These are phyloP conservation scores for Reutealis trisperma DNA, from an alignment of 345 rosid species.

Conservation along the genomic window DNA sequence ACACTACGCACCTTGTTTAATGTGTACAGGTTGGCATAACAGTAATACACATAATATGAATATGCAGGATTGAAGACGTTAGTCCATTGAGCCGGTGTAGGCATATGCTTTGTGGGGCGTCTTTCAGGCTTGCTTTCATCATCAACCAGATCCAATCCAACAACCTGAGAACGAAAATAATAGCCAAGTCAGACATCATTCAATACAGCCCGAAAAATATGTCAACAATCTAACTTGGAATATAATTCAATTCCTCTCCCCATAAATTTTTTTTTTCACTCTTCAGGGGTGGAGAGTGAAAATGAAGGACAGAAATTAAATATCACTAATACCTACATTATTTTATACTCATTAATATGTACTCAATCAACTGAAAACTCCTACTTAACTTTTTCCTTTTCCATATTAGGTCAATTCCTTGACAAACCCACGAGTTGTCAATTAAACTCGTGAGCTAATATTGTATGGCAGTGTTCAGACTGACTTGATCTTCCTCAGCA, in stretches of 20 bases:
- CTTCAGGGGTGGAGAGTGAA: not conserved
- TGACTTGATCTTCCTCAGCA: not conserved
- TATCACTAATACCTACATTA: not conserved
- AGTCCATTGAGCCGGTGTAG: constrained; percentile 98
- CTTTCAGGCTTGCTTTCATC: constrained; percentile 99
- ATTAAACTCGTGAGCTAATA: not conserved
- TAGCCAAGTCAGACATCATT: constrained; percentile 9
- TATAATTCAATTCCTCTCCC: not conserved
- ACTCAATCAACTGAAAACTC: not conserved
- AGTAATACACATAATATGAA: constrained; percentile 92
- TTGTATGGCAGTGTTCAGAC: not conserved
- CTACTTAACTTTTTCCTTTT: not conserved
- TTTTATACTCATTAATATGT: not conserved
- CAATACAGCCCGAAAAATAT: not conserved
- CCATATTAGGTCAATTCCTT: not conserved
- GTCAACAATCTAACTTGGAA: not conserved
- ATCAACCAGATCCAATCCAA: constrained; percentile 96
- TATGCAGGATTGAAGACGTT: constrained; percentile 94
- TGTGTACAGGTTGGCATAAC: constrained; percentile 91
- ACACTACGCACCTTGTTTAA: constrained; percentile 71
- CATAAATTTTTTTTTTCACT: too few relatives aligned
- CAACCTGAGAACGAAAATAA: constrained; percentile 62
- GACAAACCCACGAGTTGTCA: not conserved
- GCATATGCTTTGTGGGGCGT: constrained; percentile 99
- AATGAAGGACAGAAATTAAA: not conserved